Percentiles rank a stretch among this genome's conserved stretches.
Conservation (phyloP, 495 filamentous ascomycete genomes). For the Lasiosphaeria hispida region DNA sequence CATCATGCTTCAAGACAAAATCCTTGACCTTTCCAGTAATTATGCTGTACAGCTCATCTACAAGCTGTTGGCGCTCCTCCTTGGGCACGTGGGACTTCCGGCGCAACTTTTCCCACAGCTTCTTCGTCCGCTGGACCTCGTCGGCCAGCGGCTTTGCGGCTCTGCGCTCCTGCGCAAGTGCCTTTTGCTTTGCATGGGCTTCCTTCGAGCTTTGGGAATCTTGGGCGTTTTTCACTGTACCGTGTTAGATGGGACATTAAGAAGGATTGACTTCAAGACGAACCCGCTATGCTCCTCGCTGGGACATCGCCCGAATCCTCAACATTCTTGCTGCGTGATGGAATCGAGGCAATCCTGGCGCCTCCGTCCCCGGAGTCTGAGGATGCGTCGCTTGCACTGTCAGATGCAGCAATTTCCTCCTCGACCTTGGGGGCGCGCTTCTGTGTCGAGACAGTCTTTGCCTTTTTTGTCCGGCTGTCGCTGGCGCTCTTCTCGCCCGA, state of each 20-base stretch:
- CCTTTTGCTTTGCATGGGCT: constrained; percentile 89
- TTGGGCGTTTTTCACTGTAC: constrained; percentile 50
- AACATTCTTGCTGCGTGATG: constrained; percentile 16
- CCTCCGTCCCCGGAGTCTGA: constrained; percentile 39
- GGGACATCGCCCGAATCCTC: constrained; percentile 11
- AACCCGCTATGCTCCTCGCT: constrained; percentile 24
- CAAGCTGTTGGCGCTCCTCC: constrained; percentile 80
- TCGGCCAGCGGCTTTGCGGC: constrained; percentile 89
- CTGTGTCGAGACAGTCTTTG: constrained; percentile 36
- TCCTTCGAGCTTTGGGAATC: constrained; percentile 68
- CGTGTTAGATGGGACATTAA: constrained; percentile 4
- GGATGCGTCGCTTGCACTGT: constrained; percentile 35
- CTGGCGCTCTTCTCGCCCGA: constrained; percentile 35
- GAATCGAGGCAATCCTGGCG: constrained; percentile 20
- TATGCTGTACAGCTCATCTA: constrained; percentile 85
- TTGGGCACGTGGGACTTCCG: constrained; percentile 85
- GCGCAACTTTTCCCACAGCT: constrained; percentile 92
- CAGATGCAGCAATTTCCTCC: constrained; percentile 25
- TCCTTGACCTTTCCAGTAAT: constrained; percentile 88
- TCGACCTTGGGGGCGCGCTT: constrained; percentile 30
- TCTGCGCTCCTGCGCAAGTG: constrained; percentile 82
- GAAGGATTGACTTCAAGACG: constrained; percentile 1
- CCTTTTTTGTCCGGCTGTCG: constrained; percentile 42
- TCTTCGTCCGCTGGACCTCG: constrained; percentile 82
- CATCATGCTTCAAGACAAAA: constrained; percentile 97